phyloP scores from a whole-genome alignment of 768 basidiomycete genomes.

The Vararia minispora region DNA sequence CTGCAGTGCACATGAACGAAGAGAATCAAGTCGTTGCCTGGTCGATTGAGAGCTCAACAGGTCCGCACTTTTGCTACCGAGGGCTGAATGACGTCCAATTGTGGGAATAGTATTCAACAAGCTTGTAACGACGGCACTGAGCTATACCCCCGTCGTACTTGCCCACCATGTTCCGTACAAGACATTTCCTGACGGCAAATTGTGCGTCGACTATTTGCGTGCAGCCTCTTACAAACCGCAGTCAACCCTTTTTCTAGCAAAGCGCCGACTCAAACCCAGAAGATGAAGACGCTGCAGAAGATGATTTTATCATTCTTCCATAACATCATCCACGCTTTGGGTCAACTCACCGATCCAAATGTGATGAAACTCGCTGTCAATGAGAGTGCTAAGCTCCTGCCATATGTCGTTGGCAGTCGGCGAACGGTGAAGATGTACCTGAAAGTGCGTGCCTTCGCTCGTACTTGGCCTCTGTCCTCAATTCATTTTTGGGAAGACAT shows the following conservation, averaged over 20 bases:
- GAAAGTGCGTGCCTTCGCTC: conserved; percentile 42
- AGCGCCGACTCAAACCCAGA: conserved; percentile 67
- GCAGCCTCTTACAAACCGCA: not conserved
- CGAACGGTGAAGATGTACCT: conserved; percentile 81
- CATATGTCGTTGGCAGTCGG: conserved; percentile 76
- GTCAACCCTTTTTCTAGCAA: conserved; percentile 41
- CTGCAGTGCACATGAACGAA: conserved; percentile 84
- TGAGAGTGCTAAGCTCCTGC: conserved; percentile 83
- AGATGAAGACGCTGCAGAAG: conserved; percentile 79
- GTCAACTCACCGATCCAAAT: conserved; percentile 61
- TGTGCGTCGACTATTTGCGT: conserved; percentile 37
- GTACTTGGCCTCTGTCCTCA: not conserved
- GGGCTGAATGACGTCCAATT: not conserved
- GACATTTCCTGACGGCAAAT: conserved; percentile 69
- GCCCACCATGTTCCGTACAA: conserved; percentile 85
- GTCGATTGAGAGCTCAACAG: conserved; percentile 72
- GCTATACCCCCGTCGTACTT: conserved; percentile 85
- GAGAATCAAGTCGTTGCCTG: conserved; percentile 72
- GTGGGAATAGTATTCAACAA: conserved; percentile 77
- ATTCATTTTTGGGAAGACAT: conserved; percentile 39
- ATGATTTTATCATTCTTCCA: conserved; percentile 84
- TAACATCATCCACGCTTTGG: conserved; percentile 71
- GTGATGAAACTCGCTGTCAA: conserved; percentile 58
- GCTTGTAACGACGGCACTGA: conserved; percentile 73
- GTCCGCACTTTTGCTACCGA: conserved; percentile 26